These are phyloP conservation scores for Ustilago xerochloae DNA, from an alignment of 1,284 basidiomycete species.

Conservation along the genomic window DNA sequence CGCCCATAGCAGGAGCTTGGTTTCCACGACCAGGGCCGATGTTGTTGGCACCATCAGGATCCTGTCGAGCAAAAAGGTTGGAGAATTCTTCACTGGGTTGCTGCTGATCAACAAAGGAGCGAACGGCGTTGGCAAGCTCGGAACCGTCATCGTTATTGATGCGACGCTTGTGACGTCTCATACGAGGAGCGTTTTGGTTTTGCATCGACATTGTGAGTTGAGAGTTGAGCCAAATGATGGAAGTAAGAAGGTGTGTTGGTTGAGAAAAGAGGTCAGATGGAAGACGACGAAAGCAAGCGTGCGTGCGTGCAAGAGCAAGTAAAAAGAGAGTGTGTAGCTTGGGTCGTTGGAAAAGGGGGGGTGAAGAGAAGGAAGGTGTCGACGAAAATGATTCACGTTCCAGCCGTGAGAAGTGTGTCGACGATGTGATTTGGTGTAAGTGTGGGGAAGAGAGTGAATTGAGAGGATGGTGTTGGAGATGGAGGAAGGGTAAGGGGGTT, in stretches of 20 bases:
- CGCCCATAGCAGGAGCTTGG: slow-evolving; percentile 19
- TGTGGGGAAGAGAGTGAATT: not conserved
- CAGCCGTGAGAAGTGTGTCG: slow-evolving; percentile 34
- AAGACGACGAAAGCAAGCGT: not conserved
- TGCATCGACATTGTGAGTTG: slow-evolving; percentile 21
- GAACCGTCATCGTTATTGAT: slow-evolving; percentile 47
- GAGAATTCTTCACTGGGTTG: not conserved
- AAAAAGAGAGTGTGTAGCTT: slow-evolving; percentile 13
- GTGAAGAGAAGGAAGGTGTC: not conserved
- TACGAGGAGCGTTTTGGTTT: slow-evolving; percentile 35
- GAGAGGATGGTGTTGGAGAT: slow-evolving; percentile 11
- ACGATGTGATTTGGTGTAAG: slow-evolving; percentile 7
- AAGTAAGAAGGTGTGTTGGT: not conserved
- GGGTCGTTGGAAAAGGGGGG: not conserved
- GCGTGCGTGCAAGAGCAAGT: too few relatives aligned
- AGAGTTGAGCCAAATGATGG: not conserved
- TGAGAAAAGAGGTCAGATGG: not conserved
- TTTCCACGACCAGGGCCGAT: slow-evolving; percentile 13
- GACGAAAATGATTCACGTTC: slow-evolving; percentile 15
- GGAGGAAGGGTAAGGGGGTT: slow-evolving; percentile 6
- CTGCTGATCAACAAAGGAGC: slow-evolving; percentile 24
- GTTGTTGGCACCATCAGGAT: slow-evolving; percentile 26
- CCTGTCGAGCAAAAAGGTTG: slow-evolving; percentile 27
- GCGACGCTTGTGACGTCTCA: slow-evolving; percentile 55
- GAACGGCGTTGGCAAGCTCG: slow-evolving; percentile 31